phyloP scores from a whole-genome alignment of 2,329 filamentous ascomycete species.

The Trichoderma sp. region DNA sequence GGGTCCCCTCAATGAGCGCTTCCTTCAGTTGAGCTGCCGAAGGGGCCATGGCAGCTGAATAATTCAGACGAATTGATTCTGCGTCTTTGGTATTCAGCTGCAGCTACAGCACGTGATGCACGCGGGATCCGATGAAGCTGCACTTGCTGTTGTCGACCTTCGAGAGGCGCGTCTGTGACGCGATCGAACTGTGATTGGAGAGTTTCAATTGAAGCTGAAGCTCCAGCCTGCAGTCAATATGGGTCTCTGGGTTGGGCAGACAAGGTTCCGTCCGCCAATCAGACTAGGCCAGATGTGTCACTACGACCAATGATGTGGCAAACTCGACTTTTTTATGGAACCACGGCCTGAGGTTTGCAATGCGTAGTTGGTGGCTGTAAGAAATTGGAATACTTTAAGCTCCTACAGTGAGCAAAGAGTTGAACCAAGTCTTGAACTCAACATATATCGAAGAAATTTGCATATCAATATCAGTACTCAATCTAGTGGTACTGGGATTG shows the following conservation, averaged over 20 bases:
- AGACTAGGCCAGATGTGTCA: background rate
- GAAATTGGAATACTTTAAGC: background rate
- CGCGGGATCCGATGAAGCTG: background rate
- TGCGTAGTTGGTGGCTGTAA: background rate
- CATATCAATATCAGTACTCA: background rate
- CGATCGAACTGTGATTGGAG: conserved; percentile 14
- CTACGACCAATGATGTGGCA: background rate
- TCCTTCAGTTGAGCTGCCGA: conserved; percentile 43
- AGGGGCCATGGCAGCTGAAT: conserved; percentile 37
- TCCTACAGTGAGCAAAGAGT: background rate
- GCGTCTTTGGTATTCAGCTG: background rate
- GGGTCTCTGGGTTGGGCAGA: background rate
- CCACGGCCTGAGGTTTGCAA: conserved; percentile 7
- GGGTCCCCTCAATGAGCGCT: conserved; percentile 47
- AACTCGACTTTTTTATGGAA: background rate
- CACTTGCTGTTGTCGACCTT: background rate
- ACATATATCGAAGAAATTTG: background rate
- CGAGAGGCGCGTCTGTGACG: conserved; percentile 21
- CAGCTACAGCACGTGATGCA: background rate
- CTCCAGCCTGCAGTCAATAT: background rate
- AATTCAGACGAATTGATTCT: background rate
- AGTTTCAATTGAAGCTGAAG: conserved; percentile 13
- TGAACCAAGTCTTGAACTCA: background rate
- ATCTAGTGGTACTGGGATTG: background rate
- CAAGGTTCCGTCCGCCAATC: background rate